These are phyloP conservation scores for Candida tetrigidarum DNA, from an alignment of 1,139 yeast species.

Conservation along the genomic window DNA sequence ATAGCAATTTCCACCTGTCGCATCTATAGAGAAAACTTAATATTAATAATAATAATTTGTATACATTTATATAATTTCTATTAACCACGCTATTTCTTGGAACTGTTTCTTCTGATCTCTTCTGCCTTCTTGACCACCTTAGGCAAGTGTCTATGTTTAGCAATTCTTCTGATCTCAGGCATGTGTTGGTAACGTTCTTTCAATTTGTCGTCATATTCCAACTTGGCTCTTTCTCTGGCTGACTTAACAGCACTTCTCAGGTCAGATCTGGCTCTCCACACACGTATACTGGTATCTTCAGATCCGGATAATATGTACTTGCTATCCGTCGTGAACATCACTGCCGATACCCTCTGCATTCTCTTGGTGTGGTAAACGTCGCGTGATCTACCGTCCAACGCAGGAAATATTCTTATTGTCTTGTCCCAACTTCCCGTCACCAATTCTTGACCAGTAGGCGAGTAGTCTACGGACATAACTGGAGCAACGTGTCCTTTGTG, in stretches of 20 bases:
- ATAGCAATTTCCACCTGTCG: not conserved
- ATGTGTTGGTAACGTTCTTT: conserved; percentile 92
- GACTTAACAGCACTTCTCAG: conserved; percentile 84
- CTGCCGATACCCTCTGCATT: conserved; percentile 93
- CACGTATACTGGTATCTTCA: conserved; percentile 92
- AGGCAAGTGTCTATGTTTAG: conserved; percentile 93
- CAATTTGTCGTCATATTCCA: conserved; percentile 89
- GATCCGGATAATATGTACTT: conserved; percentile 88
- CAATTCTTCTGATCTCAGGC: conserved; percentile 93
- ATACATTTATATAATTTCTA: too few relatives aligned
- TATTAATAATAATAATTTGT: too few relatives aligned
- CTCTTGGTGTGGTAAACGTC: conserved; percentile 96
- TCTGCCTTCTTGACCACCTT: conserved; percentile 83
- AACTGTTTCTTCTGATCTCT: conserved; percentile 82
- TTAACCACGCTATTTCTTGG: too few relatives aligned
- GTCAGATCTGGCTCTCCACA: conserved; percentile 90
- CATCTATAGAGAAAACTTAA: not conserved
- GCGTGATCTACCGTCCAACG: conserved; percentile 86
- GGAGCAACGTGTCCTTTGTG: conserved; percentile 97
- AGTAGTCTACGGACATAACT: conserved; percentile 90
- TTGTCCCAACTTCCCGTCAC: conserved; percentile 97
- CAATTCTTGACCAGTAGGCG: conserved; percentile 96
- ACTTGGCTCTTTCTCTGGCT: conserved; percentile 75
- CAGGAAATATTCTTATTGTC: conserved; percentile 79
- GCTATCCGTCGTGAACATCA: conserved; percentile 85